Conservation (phyloP, 495 filamentous ascomycete genomes). For the Parathielavia appendiculata region DNA sequence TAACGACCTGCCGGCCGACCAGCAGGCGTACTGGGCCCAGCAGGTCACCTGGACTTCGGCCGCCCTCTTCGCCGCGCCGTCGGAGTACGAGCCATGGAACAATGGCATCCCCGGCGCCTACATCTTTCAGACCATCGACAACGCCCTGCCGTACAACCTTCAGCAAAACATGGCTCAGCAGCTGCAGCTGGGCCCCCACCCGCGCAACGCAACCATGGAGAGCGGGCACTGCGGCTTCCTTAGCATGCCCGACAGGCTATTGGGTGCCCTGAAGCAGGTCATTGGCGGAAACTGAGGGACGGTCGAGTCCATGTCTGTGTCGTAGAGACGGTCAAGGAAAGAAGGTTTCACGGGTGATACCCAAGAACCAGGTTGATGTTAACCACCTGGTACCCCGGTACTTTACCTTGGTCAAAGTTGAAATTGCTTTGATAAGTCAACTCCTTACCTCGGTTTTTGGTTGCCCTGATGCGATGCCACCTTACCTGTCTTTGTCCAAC, state of each 20-base stretch:
- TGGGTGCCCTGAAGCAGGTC: constrained; percentile 3
- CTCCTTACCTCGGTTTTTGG: no score
- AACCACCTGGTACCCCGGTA: no score
- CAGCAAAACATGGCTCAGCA: constrained; percentile 11
- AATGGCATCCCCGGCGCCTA: constrained; percentile 10
- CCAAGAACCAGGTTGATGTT: no score
- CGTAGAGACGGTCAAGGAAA: no score
- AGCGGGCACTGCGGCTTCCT: constrained; percentile 9
- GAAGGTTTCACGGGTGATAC: no score
- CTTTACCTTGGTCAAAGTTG: no score
- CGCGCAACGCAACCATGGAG: neutral
- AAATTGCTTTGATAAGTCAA: no score
- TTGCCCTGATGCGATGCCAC: no score
- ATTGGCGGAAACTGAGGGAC: neutral
- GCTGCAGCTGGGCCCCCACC: neutral
- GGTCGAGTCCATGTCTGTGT: no score
- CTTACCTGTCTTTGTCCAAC: no score
- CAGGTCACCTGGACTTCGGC: constrained; percentile 10
- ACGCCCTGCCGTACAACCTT: constrained; percentile 1
- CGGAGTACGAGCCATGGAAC: constrained; percentile 9
- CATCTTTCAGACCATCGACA: constrained; percentile 10
- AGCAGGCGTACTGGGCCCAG: constrained; percentile 6
- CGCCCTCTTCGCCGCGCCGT: constrained; percentile 3
- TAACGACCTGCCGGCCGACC: constrained; percentile 7
- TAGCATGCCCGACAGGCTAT: neutral